phyloP scores from a whole-genome alignment of 2,329 filamentous ascomycete species.

The Pleoardoris graminearum region DNA sequence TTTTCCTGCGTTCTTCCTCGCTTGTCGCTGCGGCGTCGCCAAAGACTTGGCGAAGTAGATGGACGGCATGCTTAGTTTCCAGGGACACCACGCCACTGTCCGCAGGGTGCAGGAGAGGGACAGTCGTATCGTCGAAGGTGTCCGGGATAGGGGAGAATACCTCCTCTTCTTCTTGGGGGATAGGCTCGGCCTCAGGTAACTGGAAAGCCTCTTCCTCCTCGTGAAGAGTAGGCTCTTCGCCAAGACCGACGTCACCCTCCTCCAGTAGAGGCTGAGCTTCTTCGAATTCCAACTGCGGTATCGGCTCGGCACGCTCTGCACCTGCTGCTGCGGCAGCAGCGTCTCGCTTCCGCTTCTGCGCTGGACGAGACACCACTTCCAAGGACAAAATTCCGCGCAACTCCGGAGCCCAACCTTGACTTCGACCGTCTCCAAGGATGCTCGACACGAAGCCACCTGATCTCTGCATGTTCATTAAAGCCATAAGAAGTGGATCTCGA shows the following conservation, averaged over 20 bases:
- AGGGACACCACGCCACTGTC: constrained; percentile 86
- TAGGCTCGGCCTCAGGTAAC: constrained; percentile 33
- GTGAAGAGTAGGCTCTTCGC: constrained; percentile 35
- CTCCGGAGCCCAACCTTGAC: constrained; percentile 85
- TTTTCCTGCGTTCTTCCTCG: constrained; percentile 72
- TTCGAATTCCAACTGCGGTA: constrained; percentile 65
- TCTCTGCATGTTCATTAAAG: constrained; percentile 89
- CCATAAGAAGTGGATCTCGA: constrained; percentile 81
- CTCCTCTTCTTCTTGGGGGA: constrained; percentile 40
- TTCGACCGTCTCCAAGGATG: constrained; percentile 79
- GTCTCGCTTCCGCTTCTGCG: constrained; percentile 92
- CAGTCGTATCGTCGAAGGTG: constrained; percentile 77
- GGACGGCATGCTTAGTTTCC: constrained; percentile 93
- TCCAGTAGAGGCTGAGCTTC: constrained; percentile 54
- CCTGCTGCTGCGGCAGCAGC: constrained; percentile 75
- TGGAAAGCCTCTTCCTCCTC: constrained; percentile 28
- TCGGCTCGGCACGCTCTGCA: constrained; percentile 63
- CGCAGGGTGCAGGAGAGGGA: constrained; percentile 74
- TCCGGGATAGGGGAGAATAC: constrained; percentile 48
- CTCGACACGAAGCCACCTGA: constrained; percentile 86
- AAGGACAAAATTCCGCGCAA: constrained; percentile 89
- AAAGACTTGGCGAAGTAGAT: constrained; percentile 87
- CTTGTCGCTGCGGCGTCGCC: constrained; percentile 70
- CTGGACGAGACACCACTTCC: constrained; percentile 73
- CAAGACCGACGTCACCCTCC: constrained; percentile 49